phyloP scores from a whole-genome alignment of 2,329 filamentous ascomycete genomes.

The Neofusicoccum kwambonambiense region DNA sequence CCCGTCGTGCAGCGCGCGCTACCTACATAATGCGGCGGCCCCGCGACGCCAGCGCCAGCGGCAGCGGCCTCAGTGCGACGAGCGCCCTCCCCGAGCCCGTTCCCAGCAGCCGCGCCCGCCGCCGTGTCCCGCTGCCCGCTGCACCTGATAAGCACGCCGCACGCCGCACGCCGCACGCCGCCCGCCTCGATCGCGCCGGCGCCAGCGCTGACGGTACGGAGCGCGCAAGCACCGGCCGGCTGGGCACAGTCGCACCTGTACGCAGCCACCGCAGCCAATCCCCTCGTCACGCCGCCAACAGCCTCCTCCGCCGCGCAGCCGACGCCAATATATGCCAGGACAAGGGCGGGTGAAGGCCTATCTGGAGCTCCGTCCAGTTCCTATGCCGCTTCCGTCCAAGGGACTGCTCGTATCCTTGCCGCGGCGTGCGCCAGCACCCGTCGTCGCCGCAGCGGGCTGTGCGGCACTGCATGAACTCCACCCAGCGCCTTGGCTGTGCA shows the following conservation, averaged over 20 bases:
- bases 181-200: not conserved
- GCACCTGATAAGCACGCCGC: not conserved
- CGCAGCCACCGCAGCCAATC: conserved; percentile 5
- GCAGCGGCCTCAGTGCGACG: too few species aligned
- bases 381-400: conserved; percentile 3
- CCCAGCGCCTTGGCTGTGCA: conserved; percentile 7
- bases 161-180: not conserved
- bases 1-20: not conserved
- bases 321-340: conserved; percentile 13
- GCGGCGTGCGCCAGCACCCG: conserved; percentile 8
- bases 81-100: not conserved
- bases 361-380: conserved; percentile 1
- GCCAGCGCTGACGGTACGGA: conserved; percentile 1
- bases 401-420: conserved; percentile 9
- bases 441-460: conserved; percentile 8
- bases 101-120: not conserved
- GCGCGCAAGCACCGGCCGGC: not conserved
- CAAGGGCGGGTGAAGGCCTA: conserved; percentile 2
- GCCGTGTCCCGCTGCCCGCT: not conserved
- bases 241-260: conserved; percentile 9
- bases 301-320: conserved; percentile 12
- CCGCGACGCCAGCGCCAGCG: too few species aligned
- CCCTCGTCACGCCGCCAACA: not conserved
- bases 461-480: conserved; percentile 17
- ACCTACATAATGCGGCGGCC: not conserved